Evolutionary conservation across 2,329 filamentous ascomycete species (phyloP).

Genomic region (Mycosphaerella arachidis): DNA sequence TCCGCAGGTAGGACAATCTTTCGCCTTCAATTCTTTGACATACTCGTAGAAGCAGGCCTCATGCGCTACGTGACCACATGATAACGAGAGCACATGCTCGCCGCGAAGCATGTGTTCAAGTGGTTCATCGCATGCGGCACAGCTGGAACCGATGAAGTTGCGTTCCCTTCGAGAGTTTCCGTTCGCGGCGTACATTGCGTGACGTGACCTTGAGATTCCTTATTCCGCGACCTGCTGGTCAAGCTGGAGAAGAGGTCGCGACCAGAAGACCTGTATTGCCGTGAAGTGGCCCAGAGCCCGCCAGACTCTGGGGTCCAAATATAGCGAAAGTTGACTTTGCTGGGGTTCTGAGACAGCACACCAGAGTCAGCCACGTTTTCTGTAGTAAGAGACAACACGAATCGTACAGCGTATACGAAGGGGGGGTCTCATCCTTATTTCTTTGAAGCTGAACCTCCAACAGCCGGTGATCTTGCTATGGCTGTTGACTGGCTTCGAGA

Average conservation of each 20-base stretch:
- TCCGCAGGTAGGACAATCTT: slow-evolving; percentile 91
- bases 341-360: slow-evolving; percentile 21
- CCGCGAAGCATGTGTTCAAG: slow-evolving; percentile 91
- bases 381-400: slow-evolving; percentile 4
- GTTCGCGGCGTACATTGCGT: slow-evolving; percentile 33
- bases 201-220: slow-evolving; percentile 28
- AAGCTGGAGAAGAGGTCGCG: slow-evolving; percentile 13
- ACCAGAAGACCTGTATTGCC: slow-evolving; percentile 4
- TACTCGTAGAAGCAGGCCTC: slow-evolving; percentile 99
- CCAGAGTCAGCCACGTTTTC: slow-evolving; percentile 18
- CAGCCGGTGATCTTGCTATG: slow-evolving; percentile 10
- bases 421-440: slow-evolving; percentile 21
- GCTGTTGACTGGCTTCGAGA: background rate
- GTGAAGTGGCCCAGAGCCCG: slow-evolving; percentile 6
- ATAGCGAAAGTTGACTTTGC: slow-evolving; percentile 18
- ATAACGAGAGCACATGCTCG: slow-evolving; percentile 91
- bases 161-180: slow-evolving; percentile 64
- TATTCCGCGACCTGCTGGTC: slow-evolving; percentile 16
- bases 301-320: slow-evolving; percentile 15
- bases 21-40: slow-evolving; percentile 87
- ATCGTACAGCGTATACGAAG: slow-evolving; percentile 1
- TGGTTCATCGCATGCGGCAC: slow-evolving; percentile 93
- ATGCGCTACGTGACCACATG: slow-evolving; percentile 93
- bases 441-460: slow-evolving; percentile 14
- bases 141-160: slow-evolving; percentile 88